A percentile compares a stretch with the other conserved stretches of the same genome.
These are phyloP conservation scores for Suillus alpinus DNA, from an alignment of 768 basidiomycete genomes.

Conservation along the genomic window DNA sequence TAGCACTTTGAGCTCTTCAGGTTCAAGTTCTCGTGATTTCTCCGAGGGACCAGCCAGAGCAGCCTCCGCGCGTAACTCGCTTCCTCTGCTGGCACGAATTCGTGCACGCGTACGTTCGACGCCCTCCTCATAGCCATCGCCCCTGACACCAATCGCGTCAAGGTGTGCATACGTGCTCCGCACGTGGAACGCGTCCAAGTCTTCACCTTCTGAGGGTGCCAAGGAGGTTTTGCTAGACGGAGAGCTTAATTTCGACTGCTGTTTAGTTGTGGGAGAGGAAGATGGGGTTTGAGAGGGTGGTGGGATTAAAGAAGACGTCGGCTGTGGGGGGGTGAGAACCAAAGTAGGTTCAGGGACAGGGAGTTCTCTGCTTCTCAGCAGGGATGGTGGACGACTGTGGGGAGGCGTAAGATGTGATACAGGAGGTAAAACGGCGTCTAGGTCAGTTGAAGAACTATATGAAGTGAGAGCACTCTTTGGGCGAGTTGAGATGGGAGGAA, in stretches of 20 bases:
- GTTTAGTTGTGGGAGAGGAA: conserved; percentile 23
- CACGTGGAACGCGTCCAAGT: conserved; percentile 79
- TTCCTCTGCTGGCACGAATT: conserved; percentile 50
- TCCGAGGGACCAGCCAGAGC: conserved; percentile 56
- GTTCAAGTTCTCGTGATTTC: conserved; percentile 63
- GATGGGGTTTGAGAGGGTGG: conserved; percentile 39
- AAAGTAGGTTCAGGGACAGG: conserved; percentile 21
- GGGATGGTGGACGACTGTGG: conserved; percentile 27
- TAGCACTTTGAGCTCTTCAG: conserved; percentile 72
- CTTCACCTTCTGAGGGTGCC: conserved; percentile 75
- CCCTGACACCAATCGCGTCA: conserved; percentile 87
- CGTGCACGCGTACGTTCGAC: conserved; percentile 88
- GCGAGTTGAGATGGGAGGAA: conserved; percentile 15
- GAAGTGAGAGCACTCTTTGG: conserved; percentile 27
- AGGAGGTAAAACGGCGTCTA: conserved; percentile 17
- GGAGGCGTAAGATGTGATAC: conserved; percentile 21
- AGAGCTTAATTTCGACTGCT: conserved; percentile 29
- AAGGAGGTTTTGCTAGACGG: conserved; percentile 58
- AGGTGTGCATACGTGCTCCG: conserved; percentile 86
- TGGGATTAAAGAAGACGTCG: conserved; percentile 16
- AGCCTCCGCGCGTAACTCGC: conserved; percentile 55
- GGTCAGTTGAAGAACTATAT: conserved; percentile 21
- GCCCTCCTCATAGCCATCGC: conserved; percentile 93
- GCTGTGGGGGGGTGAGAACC: conserved; percentile 17
- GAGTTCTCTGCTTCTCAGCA: conserved; percentile 20